Evolutionary conservation across 345 rosid species (phyloP), one percentile per base, ranked within the genome.

Genomic region (Salix koriyanagi): DNA sequence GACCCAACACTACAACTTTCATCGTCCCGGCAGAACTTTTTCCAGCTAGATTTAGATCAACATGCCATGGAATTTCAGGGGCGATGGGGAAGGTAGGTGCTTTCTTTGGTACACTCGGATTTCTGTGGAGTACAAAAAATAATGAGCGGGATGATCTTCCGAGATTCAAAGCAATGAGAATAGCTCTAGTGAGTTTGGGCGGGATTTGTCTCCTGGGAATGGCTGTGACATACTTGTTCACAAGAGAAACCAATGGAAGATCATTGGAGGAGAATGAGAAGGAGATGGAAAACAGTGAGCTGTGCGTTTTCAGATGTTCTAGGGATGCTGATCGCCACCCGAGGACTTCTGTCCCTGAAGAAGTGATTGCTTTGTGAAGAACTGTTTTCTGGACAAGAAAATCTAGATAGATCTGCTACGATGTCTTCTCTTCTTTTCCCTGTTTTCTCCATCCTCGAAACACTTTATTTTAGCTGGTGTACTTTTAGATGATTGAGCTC

Each of bases 1-100:
- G 98, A 52, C 98, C 97, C 7, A 93, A 93, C 75, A 85, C 94
- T 1, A 91, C 97, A 4, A 91, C 98, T 0, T 93, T 91, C 71
- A 90, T 93, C 0, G 86, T 90, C 52, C 98, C 98, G 0, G 96
- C 97, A 0, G 97, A 93, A 67, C 90, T 91, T 26, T 93, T 93
- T 52, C 98, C 98, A 3, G 91, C 98, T 0, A 86, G 98, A 80
- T 89, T 93, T 52, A 84, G 98, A 76, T 82, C 97, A 3, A 93
- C 94, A 3, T 93, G 98, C 77, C 94, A 93, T 36, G 98, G 93
- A 44, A 85, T 93, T 32, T 81, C 96, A 0, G 98, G 90, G 42
- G 94, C 98, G 0, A 37, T 75, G 10, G 98, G 98, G 69, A 93
- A 91, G 81, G 62, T 88, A 0, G 98, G 98, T 13, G 97, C 98